phyloP scores from a whole-genome alignment of 345 rosid species.

The Camelina neglecta region DNA sequence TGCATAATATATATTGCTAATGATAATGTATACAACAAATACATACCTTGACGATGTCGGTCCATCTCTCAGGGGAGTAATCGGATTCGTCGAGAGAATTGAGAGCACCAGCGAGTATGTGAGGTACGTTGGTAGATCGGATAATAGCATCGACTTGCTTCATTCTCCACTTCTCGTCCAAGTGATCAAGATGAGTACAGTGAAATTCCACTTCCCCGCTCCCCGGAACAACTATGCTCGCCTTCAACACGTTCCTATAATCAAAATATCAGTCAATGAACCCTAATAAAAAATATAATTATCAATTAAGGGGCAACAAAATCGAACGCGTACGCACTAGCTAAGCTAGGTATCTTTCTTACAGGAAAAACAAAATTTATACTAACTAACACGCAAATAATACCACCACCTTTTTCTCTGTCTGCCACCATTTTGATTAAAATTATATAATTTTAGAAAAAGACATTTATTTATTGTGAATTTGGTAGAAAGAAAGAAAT shows the following conservation, averaged over 20 bases:
- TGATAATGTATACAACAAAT: background rate
- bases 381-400: conserved; percentile 4
- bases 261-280: background rate
- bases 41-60: conserved; percentile 78
- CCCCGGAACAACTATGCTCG: conserved; percentile 74
- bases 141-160: conserved; percentile 83
- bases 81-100: conserved; percentile 85
- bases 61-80: conserved; percentile 83
- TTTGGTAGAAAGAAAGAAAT: background rate
- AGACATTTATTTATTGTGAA: conserved; percentile 1
- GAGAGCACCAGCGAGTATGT: conserved; percentile 84
- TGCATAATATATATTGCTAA: background rate
- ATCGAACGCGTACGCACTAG: conserved; percentile 1
- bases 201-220: conserved; percentile 85
- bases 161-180: conserved; percentile 93
- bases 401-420: conserved; percentile 25
- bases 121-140: conserved; percentile 63
- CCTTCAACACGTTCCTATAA: conserved; percentile 82
- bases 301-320: background rate
- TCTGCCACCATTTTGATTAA: conserved; percentile 30
- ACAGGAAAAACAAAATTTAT: background rate
- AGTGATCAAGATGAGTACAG: conserved; percentile 91
- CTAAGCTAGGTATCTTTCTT: background rate
- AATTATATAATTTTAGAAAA: too few relatives aligned
- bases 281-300: too few relatives aligned